Percentiles rank a stretch among this genome's conserved stretches.
phyloP scores from a whole-genome alignment of 1,284 basidiomycete species.

The Cronartium ribicola region DNA sequence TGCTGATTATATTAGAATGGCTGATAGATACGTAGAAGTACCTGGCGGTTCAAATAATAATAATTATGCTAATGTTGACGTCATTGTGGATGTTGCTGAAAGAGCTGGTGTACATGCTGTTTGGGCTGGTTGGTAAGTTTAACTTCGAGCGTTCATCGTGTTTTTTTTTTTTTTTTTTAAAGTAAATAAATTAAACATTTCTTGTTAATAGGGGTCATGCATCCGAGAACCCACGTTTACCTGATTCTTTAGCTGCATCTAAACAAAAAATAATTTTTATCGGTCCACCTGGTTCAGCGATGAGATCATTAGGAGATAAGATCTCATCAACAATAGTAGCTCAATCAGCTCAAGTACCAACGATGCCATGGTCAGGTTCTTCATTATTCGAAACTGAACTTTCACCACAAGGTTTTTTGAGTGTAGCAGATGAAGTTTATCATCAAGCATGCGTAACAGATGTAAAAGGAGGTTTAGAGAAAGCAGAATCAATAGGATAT shows the following conservation, averaged over 20 bases:
- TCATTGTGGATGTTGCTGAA: slow-evolving; percentile 97
- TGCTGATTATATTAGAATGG: slow-evolving; percentile 99
- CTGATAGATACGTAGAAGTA: slow-evolving; percentile 97
- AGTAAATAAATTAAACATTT: not conserved
- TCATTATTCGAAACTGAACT: slow-evolving; percentile 85
- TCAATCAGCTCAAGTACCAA: slow-evolving; percentile 93
- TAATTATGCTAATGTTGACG: slow-evolving; percentile 99
- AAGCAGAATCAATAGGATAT: slow-evolving; percentile 84
- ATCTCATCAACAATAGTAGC: slow-evolving; percentile 99
- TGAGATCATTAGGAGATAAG: slow-evolving; percentile 99
- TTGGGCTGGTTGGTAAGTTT: slow-evolving; percentile 87
- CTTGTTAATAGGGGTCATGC: slow-evolving; percentile 69
- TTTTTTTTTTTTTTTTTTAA: not conserved
- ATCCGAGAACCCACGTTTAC: slow-evolving; percentile 97
- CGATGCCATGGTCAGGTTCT: slow-evolving; percentile 97
- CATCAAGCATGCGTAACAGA: slow-evolving; percentile 79
- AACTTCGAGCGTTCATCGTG: not conserved
- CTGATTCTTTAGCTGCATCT: slow-evolving; percentile 84
- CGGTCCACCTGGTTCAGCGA: slow-evolving; percentile 95
- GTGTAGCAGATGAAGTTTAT: slow-evolving; percentile 88
- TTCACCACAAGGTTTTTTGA: slow-evolving; percentile 84
- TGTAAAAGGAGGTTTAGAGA: slow-evolving; percentile 80
- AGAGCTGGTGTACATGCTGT: slow-evolving; percentile 96
- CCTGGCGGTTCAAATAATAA: slow-evolving; percentile 98
- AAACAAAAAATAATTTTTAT: slow-evolving; percentile 98